Evolutionary conservation across 2,329 filamentous ascomycete genomes (phyloP).

Genomic region (Metarhizium album): DNA sequence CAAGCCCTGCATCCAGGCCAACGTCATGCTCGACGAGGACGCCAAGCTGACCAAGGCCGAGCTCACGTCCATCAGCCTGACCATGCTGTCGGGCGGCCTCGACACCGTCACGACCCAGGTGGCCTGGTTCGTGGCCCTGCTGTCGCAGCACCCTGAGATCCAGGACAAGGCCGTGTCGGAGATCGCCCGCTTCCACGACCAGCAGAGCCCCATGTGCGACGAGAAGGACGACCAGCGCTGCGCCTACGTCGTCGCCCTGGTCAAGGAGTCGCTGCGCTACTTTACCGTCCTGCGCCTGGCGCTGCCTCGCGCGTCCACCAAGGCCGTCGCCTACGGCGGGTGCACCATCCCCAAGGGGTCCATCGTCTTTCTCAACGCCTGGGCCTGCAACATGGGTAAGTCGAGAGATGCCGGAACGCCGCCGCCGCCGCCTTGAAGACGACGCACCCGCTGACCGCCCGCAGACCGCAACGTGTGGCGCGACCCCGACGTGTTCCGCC

Average conservation of each 20-base stretch:
- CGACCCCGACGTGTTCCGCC: slow-evolving; percentile 12
- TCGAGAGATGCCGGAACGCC: slow-evolving; percentile 34
- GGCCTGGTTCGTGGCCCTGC: slow-evolving; percentile 51
- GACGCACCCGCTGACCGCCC: slow-evolving; percentile 24
- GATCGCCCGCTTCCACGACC: slow-evolving; percentile 42
- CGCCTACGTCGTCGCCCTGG: slow-evolving; percentile 50
- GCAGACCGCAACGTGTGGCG: slow-evolving; percentile 32
- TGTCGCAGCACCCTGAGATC: slow-evolving; percentile 49
- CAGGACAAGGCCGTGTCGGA: slow-evolving; percentile 48
- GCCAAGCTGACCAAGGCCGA: slow-evolving; percentile 52
- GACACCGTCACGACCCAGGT: slow-evolving; percentile 57
- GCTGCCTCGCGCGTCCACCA: slow-evolving; percentile 50
- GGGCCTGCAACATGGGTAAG: slow-evolving; percentile 59
- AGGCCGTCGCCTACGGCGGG: slow-evolving; percentile 47
- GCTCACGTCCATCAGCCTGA: slow-evolving; percentile 53
- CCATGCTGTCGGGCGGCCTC: slow-evolving; percentile 57
- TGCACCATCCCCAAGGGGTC: slow-evolving; percentile 50
- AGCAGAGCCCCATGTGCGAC: slow-evolving; percentile 46
- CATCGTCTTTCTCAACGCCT: slow-evolving; percentile 55
- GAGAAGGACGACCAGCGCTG: slow-evolving; percentile 53
- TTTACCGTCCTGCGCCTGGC: slow-evolving; percentile 53
- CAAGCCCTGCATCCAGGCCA: slow-evolving; percentile 56
- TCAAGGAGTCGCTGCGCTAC: slow-evolving; percentile 50
- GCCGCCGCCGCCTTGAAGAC: background rate
- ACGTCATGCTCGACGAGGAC: slow-evolving; percentile 53